Evolutionary conservation across 164 flowering plant species (phyloP).

Genomic region (Aristolochia contorta): DNA sequence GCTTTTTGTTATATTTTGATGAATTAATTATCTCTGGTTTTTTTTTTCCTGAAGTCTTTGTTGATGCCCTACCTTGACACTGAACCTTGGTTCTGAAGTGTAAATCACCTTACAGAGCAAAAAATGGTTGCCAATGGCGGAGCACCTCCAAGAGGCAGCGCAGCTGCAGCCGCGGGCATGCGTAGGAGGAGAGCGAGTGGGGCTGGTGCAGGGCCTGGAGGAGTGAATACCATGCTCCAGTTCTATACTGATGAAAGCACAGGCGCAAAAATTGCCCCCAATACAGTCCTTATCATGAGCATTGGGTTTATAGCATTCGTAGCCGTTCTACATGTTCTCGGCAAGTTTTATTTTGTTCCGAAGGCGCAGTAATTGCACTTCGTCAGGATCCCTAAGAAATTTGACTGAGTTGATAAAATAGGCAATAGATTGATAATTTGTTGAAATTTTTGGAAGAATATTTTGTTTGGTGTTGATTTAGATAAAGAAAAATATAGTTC

Average conservation of each 20-base stretch:
- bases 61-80: too few relatives aligned
- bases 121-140: slow-evolving; percentile 1
- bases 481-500: too few relatives aligned
- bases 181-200: slow-evolving; percentile 50
- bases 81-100: too few relatives aligned
- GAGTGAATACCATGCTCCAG: slow-evolving; percentile 60
- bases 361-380: not conserved
- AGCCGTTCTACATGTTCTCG: slow-evolving; percentile 68
- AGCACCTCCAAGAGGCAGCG: slow-evolving; percentile 1
- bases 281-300: slow-evolving; percentile 77
- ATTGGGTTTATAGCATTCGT: slow-evolving; percentile 75
- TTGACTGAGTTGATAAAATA: too few relatives aligned
- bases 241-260: slow-evolving; percentile 86
- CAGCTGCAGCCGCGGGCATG: slow-evolving; percentile 58
- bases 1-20: too few relatives aligned
- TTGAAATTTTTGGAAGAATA: too few relatives aligned
- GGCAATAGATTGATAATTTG: too few relatives aligned
- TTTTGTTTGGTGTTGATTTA: too few relatives aligned
- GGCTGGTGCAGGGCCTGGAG: slow-evolving; percentile 38
- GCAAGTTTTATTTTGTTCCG: slow-evolving; percentile 57
- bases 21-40: too few relatives aligned
- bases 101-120: too few relatives aligned
- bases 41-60: too few relatives aligned
- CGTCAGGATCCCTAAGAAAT: too few relatives aligned
- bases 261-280: slow-evolving; percentile 74